phyloP scores from a whole-genome alignment of 306 rosid species.

The Abrus pulchellus region DNA sequence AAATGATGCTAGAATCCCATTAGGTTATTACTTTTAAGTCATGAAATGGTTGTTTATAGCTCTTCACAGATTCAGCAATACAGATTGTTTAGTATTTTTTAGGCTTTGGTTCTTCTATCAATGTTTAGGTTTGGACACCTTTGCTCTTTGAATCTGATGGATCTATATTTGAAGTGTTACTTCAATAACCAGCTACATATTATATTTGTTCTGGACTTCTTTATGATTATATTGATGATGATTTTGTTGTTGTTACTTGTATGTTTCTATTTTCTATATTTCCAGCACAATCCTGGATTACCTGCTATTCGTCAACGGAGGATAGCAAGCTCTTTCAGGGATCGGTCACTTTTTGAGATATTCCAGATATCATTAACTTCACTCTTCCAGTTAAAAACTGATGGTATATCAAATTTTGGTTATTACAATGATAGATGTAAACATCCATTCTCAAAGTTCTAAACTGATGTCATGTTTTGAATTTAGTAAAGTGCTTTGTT shows the following conservation, averaged over 20 bases:
- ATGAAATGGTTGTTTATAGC: background rate
- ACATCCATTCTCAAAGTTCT: constrained; percentile 13
- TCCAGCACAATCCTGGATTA: constrained; percentile 56
- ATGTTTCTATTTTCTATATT: constrained; percentile 35
- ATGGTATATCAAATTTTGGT: constrained; percentile 50
- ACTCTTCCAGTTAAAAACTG: constrained; percentile 53
- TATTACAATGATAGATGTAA: constrained; percentile 26
- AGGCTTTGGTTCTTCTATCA: constrained; percentile 12
- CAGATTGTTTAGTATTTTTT: background rate
- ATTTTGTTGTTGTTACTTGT: constrained; percentile 33
- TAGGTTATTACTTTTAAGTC: background rate
- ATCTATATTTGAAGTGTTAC: constrained; percentile 7
- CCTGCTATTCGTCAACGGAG: constrained; percentile 61
- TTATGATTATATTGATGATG: constrained; percentile 10
- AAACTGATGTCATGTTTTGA: constrained; percentile 10
- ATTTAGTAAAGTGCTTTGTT: constrained; percentile 38
- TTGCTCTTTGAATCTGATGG: background rate
- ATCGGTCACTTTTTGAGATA: constrained; percentile 56
- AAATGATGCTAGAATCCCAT: background rate
- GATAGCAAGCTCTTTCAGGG: constrained; percentile 59
- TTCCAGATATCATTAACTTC: constrained; percentile 62
- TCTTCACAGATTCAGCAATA: background rate
- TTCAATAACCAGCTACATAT: background rate
- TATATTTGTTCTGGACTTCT: constrained; percentile 22
- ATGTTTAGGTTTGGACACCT: background rate